Evolutionary conservation across 805 yeast species (phyloP), one percentile per base, ranked within the genome.

Genomic region (Huiozyma sinensis): DNA sequence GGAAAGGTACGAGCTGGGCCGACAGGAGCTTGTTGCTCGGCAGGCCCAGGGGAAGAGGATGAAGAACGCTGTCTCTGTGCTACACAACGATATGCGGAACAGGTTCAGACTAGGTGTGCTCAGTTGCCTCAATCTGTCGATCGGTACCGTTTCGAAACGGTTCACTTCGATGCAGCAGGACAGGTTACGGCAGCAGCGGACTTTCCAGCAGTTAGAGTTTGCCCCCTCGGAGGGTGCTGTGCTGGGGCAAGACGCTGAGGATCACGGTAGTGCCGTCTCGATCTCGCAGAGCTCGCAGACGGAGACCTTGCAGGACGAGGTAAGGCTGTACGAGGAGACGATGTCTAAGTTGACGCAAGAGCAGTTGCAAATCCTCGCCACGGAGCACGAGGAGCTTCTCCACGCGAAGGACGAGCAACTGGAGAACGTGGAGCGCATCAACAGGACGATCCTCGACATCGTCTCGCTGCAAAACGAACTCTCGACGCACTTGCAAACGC

Each of bases 401-500:
- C 68, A 71, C 38, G 58, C 74, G 41, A 83, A 83, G 52, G 65
- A 75, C n/a, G 73, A 73, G 41, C 83, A 82, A 48, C 53, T 81
- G 28, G 67, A 73, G 36, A 77, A 79, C 47, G 82, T 80, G 6
- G 77, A 75, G 47, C 67, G 72, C 47, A 68, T 83, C 33, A 82
- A 81, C 53, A 66, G 66, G 28, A 74, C 85, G 1, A 77, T 82
- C 61, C 58, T 78, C 38, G 95, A 86, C 55, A 81, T 89, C 37
- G 73, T 88, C 1, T 75, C 79, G 44, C 61, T 89, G 48, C 90
- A 88, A 55, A 70, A 79, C 27, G 92, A 85, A 55, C 68, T 88
- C 43, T 72, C 85, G 9, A 68, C 79, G 44, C 95, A 89, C 57
- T 67, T 88, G 40, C 75, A 76, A 27, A 61, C 76, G 1, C 97